A percentile compares a stretch with the other conserved stretches of the same genome.
phyloP scores from a whole-genome alignment of 2,329 filamentous ascomycete species.

The Rhynchosporium graminicola region DNA sequence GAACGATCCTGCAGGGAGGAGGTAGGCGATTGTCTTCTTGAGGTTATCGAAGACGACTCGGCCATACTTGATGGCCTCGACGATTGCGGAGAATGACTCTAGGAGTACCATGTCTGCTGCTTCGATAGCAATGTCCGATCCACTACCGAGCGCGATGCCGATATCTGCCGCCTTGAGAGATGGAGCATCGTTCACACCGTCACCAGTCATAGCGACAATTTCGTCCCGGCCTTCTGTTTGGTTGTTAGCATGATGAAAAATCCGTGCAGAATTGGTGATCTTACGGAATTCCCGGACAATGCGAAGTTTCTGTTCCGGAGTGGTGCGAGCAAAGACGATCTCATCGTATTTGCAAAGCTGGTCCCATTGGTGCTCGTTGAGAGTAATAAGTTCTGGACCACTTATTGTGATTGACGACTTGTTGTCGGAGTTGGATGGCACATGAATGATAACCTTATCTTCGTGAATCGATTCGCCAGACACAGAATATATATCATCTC shows the following conservation, averaged over 20 bases:
- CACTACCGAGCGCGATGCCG: conserved; percentile 59
- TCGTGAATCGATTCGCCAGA: conserved; percentile 19
- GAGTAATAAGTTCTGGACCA: conserved; percentile 63
- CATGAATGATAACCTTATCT: conserved; percentile 19
- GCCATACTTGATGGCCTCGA: conserved; percentile 71
- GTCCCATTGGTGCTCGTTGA: conserved; percentile 71
- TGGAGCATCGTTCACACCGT: conserved; percentile 52
- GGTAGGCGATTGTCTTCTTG: conserved; percentile 66
- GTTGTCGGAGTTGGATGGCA: conserved; percentile 9
- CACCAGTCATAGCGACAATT: conserved; percentile 56
- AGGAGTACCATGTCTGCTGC: conserved; percentile 63
- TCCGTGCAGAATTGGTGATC: neutral
- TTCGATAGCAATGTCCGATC: conserved; percentile 62
- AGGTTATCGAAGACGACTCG: conserved; percentile 79
- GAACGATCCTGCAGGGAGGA: conserved; percentile 61
- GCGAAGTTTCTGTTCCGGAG: conserved; percentile 75
- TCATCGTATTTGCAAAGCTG: conserved; percentile 65
- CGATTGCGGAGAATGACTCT: conserved; percentile 70
- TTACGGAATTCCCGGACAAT: conserved; percentile 71
- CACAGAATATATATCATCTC: conserved; percentile 29
- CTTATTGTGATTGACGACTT: conserved; percentile 60
- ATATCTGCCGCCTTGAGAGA: conserved; percentile 65
- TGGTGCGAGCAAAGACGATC: conserved; percentile 75
- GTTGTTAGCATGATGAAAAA: neutral
- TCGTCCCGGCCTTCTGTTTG: conserved; percentile 51